Conservation (phyloP, 495 filamentous ascomycete species). For the Neurospora sp. region DNA sequence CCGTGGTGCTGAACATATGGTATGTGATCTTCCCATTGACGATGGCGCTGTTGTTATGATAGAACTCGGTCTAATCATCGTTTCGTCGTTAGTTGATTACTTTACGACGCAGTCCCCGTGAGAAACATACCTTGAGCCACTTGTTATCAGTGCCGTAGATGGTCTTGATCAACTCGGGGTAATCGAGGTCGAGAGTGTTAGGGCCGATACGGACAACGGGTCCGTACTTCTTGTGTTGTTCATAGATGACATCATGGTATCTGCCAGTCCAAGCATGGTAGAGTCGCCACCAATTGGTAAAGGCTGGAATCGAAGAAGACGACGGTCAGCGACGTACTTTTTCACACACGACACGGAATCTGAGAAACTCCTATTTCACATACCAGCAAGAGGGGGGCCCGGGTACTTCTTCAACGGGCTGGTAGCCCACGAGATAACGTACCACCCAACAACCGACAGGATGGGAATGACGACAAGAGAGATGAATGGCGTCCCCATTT, state of each 20-base stretch:
- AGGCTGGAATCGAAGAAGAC: constrained; percentile 7
- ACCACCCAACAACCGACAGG: background rate
- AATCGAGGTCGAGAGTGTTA: constrained; percentile 37
- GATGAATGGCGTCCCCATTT: background rate
- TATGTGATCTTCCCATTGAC: constrained; percentile 27
- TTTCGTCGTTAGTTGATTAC: background rate
- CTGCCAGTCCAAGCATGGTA: constrained; percentile 14
- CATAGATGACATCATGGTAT: constrained; percentile 15
- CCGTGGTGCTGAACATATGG: constrained; percentile 24
- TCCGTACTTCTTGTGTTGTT: constrained; percentile 39
- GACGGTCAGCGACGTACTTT: no score
- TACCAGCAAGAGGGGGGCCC: constrained; percentile 13
- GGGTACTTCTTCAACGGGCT: constrained; percentile 5
- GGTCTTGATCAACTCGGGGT: constrained; percentile 22
- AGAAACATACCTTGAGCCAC: constrained; percentile 13
- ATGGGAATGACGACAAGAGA: background rate
- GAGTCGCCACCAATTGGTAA: constrained; percentile 31
- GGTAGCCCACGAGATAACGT: background rate
- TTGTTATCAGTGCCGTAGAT: constrained; percentile 27
- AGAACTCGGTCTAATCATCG: constrained; percentile 27
- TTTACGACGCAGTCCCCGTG: background rate
- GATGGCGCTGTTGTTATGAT: constrained; percentile 24
- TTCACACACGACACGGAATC: background rate
- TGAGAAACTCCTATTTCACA: background rate
- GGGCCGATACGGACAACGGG: constrained; percentile 45